Conservation (phyloP, 2,329 filamentous ascomycete genomes). For the Knoxdaviesia capensis region DNA sequence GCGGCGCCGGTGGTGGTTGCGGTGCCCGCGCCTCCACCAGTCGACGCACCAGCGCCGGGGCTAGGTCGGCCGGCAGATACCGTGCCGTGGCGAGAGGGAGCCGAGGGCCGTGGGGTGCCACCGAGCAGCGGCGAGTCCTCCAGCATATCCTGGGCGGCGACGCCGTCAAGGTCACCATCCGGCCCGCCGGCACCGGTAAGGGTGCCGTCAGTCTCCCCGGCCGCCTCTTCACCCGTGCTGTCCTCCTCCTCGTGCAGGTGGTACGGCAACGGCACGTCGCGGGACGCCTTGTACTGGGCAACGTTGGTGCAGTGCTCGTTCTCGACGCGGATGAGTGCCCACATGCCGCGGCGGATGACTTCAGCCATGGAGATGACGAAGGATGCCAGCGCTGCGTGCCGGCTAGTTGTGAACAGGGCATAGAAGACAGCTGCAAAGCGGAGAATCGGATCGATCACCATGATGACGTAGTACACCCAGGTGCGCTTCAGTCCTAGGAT, state of each 20-base stretch:
- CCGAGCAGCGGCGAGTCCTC: not conserved
- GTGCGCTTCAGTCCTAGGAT: slow-evolving; percentile 58
- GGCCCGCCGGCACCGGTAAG: not conserved
- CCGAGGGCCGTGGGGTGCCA: not conserved
- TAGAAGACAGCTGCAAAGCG: slow-evolving; percentile 94
- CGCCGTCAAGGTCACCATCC: not conserved
- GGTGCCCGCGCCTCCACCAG: slow-evolving; percentile 1
- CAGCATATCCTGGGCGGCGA: slow-evolving; percentile 1
- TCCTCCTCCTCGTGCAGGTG: slow-evolving; percentile 11
- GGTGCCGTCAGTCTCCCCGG: not conserved
- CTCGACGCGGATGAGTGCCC: slow-evolving; percentile 85
- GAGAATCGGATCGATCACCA: slow-evolving; percentile 64
- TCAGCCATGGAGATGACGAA: slow-evolving; percentile 66
- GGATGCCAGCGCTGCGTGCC: slow-evolving; percentile 66
- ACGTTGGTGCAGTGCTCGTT: slow-evolving; percentile 96
- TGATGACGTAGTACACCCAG: slow-evolving; percentile 75
- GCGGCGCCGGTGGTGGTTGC: slow-evolving; percentile 5
- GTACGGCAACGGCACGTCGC: slow-evolving; percentile 77
- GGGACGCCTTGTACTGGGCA: slow-evolving; percentile 67
- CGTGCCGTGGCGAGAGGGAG: not conserved
- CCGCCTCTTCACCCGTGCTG: slow-evolving; percentile 1
- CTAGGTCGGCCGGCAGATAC: not conserved
- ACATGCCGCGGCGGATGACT: slow-evolving; percentile 68
- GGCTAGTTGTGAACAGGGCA: slow-evolving; percentile 61
- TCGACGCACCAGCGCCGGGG: not conserved